Evolutionary conservation across 169 alveolate species (phyloP), one percentile per base, ranked within the genome.

Genomic region (Eimeria zaria): DNA sequence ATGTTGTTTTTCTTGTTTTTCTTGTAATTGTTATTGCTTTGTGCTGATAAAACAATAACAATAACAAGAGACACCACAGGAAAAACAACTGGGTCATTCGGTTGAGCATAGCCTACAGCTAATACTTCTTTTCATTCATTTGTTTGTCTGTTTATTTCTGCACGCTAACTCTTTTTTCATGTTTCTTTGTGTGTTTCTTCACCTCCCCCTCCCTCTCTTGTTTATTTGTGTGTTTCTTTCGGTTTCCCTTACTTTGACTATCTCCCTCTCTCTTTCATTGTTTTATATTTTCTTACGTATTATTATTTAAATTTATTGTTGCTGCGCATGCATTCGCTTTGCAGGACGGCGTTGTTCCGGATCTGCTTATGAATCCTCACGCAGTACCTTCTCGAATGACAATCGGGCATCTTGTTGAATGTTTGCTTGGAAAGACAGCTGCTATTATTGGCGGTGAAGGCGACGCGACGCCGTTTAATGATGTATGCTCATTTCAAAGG

Each of bases 331-430:
- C 84, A 20, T 20, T 55, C 33, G 91, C 39, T 18, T 3, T 41
- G 44, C 94, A 95, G 97, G 97, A 95, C 87, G 99, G 99, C 24
- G 99, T 99, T n/a, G 98, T 98, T 27, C 99, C 99, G 41, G 99
- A 99, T 97, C 98, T 99, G 46, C 99, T 99, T 55, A 99, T 99
- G 98, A 99, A 99, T 97, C 99, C 99, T 24, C 99, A 99, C 97
- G 99, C 99, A 94, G 99, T 99, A 84, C 99, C 99, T 27, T 99
- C 99, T 60, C 99, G 99, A 74, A 99, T 99, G 99, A 99, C 99
- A 18, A 99, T 99, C 90, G 99, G 99, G 7, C 99, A 99, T 98
- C 98, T 99, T 98, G 99, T 99, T 73, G 99, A 99, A 98, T 99
- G 99, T 95, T 98, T 99, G 55, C 98, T 99, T 30, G 99, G 99